Base-by-base conservation (phyloP, 1,284 basidiomycete genomes). In the Boletus mariae region DNA sequence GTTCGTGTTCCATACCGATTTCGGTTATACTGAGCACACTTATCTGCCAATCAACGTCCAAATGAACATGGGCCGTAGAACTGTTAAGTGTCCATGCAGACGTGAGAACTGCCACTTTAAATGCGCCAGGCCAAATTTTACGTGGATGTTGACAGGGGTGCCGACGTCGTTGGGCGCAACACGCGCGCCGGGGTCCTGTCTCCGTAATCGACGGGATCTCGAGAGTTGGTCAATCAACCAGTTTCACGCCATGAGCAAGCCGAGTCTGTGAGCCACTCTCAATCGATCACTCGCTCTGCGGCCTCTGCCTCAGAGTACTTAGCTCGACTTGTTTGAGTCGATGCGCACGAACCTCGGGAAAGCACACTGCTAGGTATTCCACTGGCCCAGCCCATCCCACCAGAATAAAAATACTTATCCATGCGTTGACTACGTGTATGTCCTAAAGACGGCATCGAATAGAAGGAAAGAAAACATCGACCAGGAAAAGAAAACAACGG, bases 371-470 rank as follows among this genome's bases (percentile, higher is more conserved):
- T 6, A n/a, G 15, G 35, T 37, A 40, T 40, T 41, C 38, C 37
- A 17, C 20, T 8, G 4, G 5, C 37, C 37, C 17, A 17, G 37
- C 37, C 9, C 37, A 38, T 20, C n/a, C 17, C 37, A 38, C 37
- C 38, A 13, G 17, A 11, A 40, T 20, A 20, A 23, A 40, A 13
- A 23, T 6, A 41, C 20, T 41, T 41, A 13, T 23, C 37, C 37
- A 17, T 38, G 12, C 20, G 20, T 11, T 41, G 38, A 41, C 38
- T 45, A 53, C 26, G 25, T 45, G 58, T 41, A 46, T 5, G 46
- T 49, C 49, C 31, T 47, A 49, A 50, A 29, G 45, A 45, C 17
- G 32, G 45, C 34, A 31, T 40, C 20, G 12, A 49, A 37, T 17
- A 43, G 12, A 15, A 34, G 4, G 5, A 35, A n/a, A n/a, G 5